Percentiles rank a stretch among this genome's conserved stretches.
phyloP scores from a whole-genome alignment of 2,329 filamentous ascomycete species.

The Fusarium burgessii region DNA sequence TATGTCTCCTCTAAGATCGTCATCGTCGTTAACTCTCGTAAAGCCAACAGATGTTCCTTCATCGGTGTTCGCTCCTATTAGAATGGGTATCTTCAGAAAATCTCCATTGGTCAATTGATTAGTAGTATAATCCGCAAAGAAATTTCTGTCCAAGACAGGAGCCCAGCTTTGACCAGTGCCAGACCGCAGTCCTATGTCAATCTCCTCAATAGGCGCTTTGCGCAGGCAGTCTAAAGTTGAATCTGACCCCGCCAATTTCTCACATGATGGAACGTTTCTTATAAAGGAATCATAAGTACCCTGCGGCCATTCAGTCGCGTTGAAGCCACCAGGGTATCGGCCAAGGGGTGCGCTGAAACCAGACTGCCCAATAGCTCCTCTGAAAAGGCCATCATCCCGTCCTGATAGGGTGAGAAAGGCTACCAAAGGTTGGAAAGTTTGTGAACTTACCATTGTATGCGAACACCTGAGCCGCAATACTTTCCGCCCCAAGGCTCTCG shows the following conservation, averaged over 20 bases:
- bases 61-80: constrained; percentile 53
- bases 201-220: constrained; percentile 45
- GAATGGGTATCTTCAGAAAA: constrained; percentile 52
- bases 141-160: constrained; percentile 53
- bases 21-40: constrained; percentile 47
- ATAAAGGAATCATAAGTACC: constrained; percentile 47
- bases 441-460: constrained; percentile 49
- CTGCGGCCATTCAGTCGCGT: constrained; percentile 47
- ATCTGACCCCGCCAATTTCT: constrained; percentile 34
- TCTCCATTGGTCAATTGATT: constrained; percentile 48
- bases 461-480: constrained; percentile 26
- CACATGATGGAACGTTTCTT: constrained; percentile 42
- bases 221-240: constrained; percentile 48
- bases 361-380: constrained; percentile 62
- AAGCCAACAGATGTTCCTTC: constrained; percentile 46
- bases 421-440: fast-evolving
- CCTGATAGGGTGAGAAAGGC: constrained; percentile 31
- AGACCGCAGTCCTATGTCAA: constrained; percentile 38
- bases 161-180: constrained; percentile 25
- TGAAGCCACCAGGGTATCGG: constrained; percentile 46
- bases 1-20: constrained; percentile 43
- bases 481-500: constrained; percentile 60
- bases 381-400: constrained; percentile 64
- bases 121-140: constrained; percentile 49
- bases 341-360: constrained; percentile 54